Base-by-base conservation (phyloP, 1,139 yeast species). In the Kodamaea arcana region DNA sequence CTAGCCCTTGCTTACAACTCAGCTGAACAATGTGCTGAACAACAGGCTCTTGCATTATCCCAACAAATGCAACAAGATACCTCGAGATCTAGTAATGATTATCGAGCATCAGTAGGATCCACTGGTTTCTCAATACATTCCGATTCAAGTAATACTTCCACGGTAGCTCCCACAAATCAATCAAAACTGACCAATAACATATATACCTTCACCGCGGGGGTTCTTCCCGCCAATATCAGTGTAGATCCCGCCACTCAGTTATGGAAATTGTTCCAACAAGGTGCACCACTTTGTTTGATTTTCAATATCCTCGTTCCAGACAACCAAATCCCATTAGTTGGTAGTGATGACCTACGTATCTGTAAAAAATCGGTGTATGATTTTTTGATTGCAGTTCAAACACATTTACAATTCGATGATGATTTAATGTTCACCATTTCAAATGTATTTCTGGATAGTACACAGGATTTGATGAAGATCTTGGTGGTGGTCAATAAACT, bases 211-310 rank as follows among this genome's bases (percentile, higher is more conserved):
- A 74, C 85, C 22, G 83, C 86, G 29, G 94, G 94, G 18, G 80
- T 81, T 14, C 61, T 83, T 31, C 94, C 94, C 2, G 83, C 86
- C 3, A 78, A 75, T 36, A 69, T 78, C 38, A 74, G 76, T 37
- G 83, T 85, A 48, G 99, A 92, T 54, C 97, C 98, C 2, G 97
- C 86, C 2, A 87, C 97, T 1, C 90, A 87, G 45, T 60, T 92
- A 33, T 86, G 96, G 80, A 82, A 86, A 48, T 66, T 92, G 31
- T 82, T 92, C 51, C 94, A 92, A 49, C 88, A 85, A 50, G 98
- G 98, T 6, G 83, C 95, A 2, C 95, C 97, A 5, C 69, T 92
- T 32, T 90, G 98, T 58, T 75, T 86, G 31, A 65, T 92, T 7
- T 86, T 83, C 67, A 90, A 92, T 60, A 60, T 70, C 20, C 62